Evolutionary conservation across 1,139 yeast species (phyloP).

Genomic region (Kodamaea anthophila): DNA sequence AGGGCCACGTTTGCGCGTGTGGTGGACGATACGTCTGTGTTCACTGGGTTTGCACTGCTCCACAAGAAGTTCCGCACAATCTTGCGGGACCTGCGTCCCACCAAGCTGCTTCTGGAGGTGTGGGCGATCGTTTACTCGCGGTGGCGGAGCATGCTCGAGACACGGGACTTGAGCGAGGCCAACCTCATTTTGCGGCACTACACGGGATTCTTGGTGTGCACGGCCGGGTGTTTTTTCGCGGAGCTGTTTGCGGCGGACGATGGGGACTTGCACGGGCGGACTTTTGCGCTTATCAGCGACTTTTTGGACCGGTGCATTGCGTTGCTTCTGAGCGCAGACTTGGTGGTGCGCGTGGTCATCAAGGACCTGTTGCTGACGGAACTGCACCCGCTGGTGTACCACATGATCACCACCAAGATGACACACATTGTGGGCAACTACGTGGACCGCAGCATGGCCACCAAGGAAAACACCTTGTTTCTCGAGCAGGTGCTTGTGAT

Average conservation of each 20-base stretch:
- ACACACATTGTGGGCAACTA: constrained; percentile 20
- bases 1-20: constrained; percentile 44
- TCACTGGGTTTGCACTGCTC: constrained; percentile 71
- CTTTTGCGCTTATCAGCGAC: constrained; percentile 28
- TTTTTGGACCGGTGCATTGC: constrained; percentile 48
- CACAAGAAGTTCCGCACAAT: constrained; percentile 61
- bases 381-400: constrained; percentile 40
- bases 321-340: constrained; percentile 45
- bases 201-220: constrained; percentile 56
- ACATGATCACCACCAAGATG: constrained; percentile 30
- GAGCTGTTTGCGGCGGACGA: constrained; percentile 24
- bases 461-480: constrained; percentile 29
- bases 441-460: constrained; percentile 20
- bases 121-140: constrained; percentile 57
- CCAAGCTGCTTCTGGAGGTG: constrained; percentile 52
- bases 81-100: constrained; percentile 52
- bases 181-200: constrained; percentile 49
- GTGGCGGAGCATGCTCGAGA: constrained; percentile 39
- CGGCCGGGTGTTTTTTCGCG: constrained; percentile 48
- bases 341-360: constrained; percentile 41
- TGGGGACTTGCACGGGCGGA: constrained; percentile 20
- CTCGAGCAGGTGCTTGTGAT: constrained; percentile 38
- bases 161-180: constrained; percentile 23
- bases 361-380: constrained; percentile 43
- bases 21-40: constrained; percentile 52